These are phyloP conservation scores for Lithospermum erythrorhizon DNA, from an alignment of 257 asterid genomes.

Conservation along the genomic window DNA sequence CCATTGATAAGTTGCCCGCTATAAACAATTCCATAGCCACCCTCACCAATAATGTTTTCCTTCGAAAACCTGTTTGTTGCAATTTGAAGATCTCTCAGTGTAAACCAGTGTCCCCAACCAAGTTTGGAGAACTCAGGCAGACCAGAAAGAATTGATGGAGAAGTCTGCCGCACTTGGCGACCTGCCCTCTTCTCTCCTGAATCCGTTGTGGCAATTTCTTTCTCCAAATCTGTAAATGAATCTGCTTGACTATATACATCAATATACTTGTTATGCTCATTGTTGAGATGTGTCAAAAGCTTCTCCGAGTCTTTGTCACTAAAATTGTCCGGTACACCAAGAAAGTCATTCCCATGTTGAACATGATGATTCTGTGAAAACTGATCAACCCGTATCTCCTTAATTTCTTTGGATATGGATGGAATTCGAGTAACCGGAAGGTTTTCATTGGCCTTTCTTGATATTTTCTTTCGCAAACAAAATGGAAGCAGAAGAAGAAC, in stretches of 20 bases:
- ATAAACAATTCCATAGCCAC: conserved; percentile 95
- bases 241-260: conserved; percentile 54
- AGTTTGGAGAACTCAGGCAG: conserved; percentile 84
- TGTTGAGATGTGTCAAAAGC: conserved; percentile 62
- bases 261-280: conserved; percentile 42
- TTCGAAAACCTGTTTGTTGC: conserved; percentile 79
- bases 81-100: conserved; percentile 70
- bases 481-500: no score
- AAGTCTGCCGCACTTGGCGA: conserved; percentile 24
- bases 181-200: conserved; percentile 56
- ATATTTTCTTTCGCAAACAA: background rate
- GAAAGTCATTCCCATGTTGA: conserved; percentile 70
- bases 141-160: conserved; percentile 84
- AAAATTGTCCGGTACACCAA: conserved; percentile 68
- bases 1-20: conserved; percentile 71
- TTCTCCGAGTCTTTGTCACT: conserved; percentile 68
- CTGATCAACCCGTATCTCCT: conserved; percentile 84
- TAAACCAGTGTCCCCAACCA: conserved; percentile 99
- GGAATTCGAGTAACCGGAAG: conserved; percentile 69
- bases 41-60: conserved; percentile 88
- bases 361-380: conserved; percentile 45
- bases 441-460: conserved; percentile 21
- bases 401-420: conserved; percentile 67
- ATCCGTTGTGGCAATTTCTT: conserved; percentile 15
- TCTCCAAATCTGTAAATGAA: conserved; percentile 57